These are phyloP conservation scores for Acacia pycnantha DNA, from an alignment of 331 rosid species.

Conservation along the genomic window DNA sequence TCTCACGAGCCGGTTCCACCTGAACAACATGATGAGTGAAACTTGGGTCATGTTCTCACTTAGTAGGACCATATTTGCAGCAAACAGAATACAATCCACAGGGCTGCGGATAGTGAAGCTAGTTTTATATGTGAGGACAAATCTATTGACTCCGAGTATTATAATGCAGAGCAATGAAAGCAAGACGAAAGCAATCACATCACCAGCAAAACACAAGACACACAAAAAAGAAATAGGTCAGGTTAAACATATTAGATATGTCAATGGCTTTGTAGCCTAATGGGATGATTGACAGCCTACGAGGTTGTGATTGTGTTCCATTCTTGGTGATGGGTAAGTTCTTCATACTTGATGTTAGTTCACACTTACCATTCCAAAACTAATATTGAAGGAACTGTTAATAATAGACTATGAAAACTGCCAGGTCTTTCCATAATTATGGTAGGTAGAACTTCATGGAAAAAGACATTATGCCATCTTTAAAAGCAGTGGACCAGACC, in stretches of 20 bases:
- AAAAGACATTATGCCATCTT: slow-evolving; percentile 32
- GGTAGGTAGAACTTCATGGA: slow-evolving; percentile 39
- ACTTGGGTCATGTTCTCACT: slow-evolving; percentile 18
- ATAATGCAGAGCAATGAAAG: not conserved
- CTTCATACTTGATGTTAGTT: not conserved
- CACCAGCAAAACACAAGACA: not conserved
- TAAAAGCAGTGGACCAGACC: slow-evolving; percentile 30
- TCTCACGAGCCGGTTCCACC: slow-evolving; percentile 72
- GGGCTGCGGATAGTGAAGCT: not conserved
- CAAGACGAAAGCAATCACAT: not conserved
- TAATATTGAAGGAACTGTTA: not conserved
- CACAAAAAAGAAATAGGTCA: not conserved
- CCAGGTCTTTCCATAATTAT: slow-evolving; percentile 2
- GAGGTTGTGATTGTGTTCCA: not conserved
- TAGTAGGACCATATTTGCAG: not conserved
- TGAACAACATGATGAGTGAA: slow-evolving; percentile 33
- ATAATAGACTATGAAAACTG: not conserved
- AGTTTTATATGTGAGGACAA: not conserved
- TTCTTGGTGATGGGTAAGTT: too few relatives aligned
- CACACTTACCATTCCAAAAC: not conserved
- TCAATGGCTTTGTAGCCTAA: too few relatives aligned
- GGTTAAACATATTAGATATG: not conserved
- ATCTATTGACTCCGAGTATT: not conserved
- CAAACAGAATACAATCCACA: not conserved
- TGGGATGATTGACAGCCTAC: not conserved